Conservation (phyloP, 805 yeast species). For the Komagataella mondaviorum region DNA sequence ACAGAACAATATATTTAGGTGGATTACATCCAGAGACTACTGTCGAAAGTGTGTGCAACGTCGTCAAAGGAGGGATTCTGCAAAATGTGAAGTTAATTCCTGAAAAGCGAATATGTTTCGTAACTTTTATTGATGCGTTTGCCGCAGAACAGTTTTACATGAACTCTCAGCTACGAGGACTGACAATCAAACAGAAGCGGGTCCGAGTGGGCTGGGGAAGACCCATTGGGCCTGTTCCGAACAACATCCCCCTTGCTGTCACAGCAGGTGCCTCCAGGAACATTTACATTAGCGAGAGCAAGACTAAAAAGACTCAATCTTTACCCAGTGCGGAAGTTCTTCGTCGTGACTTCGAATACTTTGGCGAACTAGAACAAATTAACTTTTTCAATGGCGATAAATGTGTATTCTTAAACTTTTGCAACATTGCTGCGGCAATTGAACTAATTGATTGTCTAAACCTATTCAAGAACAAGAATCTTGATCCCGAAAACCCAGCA, state of each 20-base stretch:
- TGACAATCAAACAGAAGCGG: slow-evolving; percentile 47
- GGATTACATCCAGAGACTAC: slow-evolving; percentile 51
- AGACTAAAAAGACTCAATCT: slow-evolving; percentile 14
- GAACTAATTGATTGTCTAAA: slow-evolving; percentile 48
- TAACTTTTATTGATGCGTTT: slow-evolving; percentile 52
- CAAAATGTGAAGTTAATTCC: slow-evolving; percentile 41
- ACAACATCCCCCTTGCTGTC: slow-evolving; percentile 46
- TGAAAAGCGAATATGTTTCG: slow-evolving; percentile 47
- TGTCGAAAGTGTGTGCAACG: slow-evolving; percentile 63
- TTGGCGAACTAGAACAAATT: slow-evolving; percentile 68
- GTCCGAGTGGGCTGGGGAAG: slow-evolving; percentile 64
- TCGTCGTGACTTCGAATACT: slow-evolving; percentile 44
- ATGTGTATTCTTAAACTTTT: slow-evolving; percentile 66
- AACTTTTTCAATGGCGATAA: slow-evolving; percentile 55
- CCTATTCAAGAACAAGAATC: slow-evolving; percentile 15
- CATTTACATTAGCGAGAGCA: slow-evolving; percentile 52
- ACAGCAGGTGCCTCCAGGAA: slow-evolving; percentile 69
- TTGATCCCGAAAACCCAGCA: slow-evolving; percentile 18
- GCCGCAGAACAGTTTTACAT: slow-evolving; percentile 58
- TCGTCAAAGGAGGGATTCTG: slow-evolving; percentile 64
- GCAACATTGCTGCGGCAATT: slow-evolving; percentile 50
- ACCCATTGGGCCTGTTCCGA: slow-evolving; percentile 48
- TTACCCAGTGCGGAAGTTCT: slow-evolving; percentile 33
- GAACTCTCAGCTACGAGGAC: slow-evolving; percentile 41
- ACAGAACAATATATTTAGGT: slow-evolving; percentile 60